Base-by-base conservation (phyloP, 1,284 basidiomycete species). In the Tausonia pullulans region DNA sequence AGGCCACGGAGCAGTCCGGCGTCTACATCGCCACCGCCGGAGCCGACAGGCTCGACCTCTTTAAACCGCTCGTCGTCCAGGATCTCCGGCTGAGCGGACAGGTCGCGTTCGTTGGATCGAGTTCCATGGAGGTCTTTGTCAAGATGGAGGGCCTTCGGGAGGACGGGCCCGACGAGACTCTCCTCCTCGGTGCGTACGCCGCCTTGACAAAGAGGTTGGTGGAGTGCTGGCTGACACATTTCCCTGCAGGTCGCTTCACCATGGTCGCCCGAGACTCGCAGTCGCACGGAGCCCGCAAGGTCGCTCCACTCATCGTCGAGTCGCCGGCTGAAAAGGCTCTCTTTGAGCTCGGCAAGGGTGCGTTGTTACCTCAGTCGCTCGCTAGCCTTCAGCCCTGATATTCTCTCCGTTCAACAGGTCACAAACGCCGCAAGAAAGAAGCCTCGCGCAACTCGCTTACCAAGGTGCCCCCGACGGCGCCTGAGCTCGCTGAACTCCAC, bases 11-110 rank as follows among this genome's bases (percentile, higher is more conserved):
- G 10, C 72, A 81, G 67, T 79, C 78, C 1, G 72, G 84, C 7
- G 86, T 88, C 69, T 90, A 90, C 69, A 81, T 90, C 67, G 88
- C 89, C 7, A 90, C 88, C 2, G 88, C 88, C 48, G 83, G 84
- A 5, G 88, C 88, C 1, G 87, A 91, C 71, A 79, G 88, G 59
- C 69, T 78, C 5, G 76, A 78, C 68, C 74, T 78, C 71, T 74
- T 78, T 54, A 71, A 74, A 2, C 67, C 70, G 16, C 68, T 78
- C 57, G 74, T 72, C 70, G 70, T 80, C 11, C 79, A 85, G 62
- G 87, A 90, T 72, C 78, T 90, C 45, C 80, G 85, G 39, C 77
- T 90, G 52, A 85, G 84, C 52, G 88, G 88, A 0, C 87, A 90
- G 70, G 87, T 90, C 39, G 85, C 88, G 40, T 87, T 86, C 71